phyloP scores from a whole-genome alignment of 768 basidiomycete genomes.

The Saitozyma podzolica region DNA sequence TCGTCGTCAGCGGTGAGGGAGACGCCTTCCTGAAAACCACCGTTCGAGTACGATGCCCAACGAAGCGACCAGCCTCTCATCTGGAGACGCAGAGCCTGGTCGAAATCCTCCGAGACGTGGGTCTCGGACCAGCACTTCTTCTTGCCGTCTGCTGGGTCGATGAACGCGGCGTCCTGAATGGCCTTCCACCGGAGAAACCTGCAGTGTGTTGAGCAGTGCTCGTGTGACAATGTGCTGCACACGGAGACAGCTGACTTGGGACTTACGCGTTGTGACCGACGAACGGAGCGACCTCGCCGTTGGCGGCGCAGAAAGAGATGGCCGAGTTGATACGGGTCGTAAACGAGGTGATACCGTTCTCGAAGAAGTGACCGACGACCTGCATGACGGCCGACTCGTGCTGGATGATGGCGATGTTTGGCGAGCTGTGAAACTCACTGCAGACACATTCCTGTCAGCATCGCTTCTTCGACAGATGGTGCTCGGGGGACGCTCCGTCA shows the following conservation, averaged over 20 bases:
- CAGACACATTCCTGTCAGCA: slow-evolving; percentile 2
- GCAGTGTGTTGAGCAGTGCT: slow-evolving; percentile 33
- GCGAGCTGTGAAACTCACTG: slow-evolving; percentile 71
- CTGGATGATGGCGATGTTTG: slow-evolving; percentile 76
- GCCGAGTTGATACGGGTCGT: slow-evolving; percentile 73
- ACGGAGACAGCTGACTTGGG: too few relatives aligned
- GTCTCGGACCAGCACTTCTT: slow-evolving; percentile 79
- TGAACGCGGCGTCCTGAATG: slow-evolving; percentile 74
- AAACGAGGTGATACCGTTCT: slow-evolving; percentile 84
- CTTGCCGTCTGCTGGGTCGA: slow-evolving; percentile 65
- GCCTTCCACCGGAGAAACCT: slow-evolving; percentile 81
- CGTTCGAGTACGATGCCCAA: slow-evolving; percentile 76
- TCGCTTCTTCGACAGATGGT: neutral
- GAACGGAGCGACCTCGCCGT: slow-evolving; percentile 45
- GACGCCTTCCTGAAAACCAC: slow-evolving; percentile 89
- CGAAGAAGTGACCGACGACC: slow-evolving; percentile 64
- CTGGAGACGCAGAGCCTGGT: slow-evolving; percentile 57
- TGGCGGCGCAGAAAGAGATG: slow-evolving; percentile 51
- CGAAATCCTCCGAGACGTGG: slow-evolving; percentile 68
- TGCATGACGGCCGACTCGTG: slow-evolving; percentile 47
- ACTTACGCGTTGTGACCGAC: slow-evolving; percentile 46
- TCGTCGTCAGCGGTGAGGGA: slow-evolving; percentile 87
- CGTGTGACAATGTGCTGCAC: slow-evolving; percentile 54
- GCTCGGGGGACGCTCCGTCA: neutral
- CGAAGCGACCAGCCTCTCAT: slow-evolving; percentile 56